Conservation (phyloP, 768 basidiomycete genomes). For the Candolleomyces eurysporus region DNA sequence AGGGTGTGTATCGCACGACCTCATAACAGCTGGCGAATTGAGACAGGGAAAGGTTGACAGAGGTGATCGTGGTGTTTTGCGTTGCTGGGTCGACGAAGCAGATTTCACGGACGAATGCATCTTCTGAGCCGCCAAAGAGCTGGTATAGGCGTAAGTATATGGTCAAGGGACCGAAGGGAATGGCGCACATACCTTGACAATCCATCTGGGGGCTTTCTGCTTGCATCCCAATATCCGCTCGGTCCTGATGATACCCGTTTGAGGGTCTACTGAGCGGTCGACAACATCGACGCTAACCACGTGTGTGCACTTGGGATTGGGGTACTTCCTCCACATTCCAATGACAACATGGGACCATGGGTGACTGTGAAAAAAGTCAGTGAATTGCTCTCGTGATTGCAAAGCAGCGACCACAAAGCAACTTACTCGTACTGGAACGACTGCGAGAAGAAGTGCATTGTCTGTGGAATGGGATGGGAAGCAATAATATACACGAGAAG, state of each 20-base stretch:
- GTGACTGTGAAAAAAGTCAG: slow-evolving; percentile 50
- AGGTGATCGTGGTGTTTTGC: slow-evolving; percentile 80
- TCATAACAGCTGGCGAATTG: slow-evolving; percentile 93
- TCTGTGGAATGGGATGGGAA: slow-evolving; percentile 3
- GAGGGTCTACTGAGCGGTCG: slow-evolving; percentile 78
- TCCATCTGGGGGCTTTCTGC: slow-evolving; percentile 90
- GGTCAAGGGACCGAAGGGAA: not conserved
- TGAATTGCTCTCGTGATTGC: slow-evolving; percentile 6
- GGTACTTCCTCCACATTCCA: slow-evolving; percentile 96
- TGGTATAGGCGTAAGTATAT: slow-evolving; percentile 30
- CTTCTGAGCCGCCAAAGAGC: slow-evolving; percentile 91
- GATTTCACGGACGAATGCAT: slow-evolving; percentile 92
- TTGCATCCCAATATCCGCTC: slow-evolving; percentile 90
- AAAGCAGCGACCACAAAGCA: slow-evolving; percentile 1
- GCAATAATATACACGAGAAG: slow-evolving; percentile 7
- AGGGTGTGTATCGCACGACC: slow-evolving; percentile 81
- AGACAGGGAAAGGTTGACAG: slow-evolving; percentile 92
- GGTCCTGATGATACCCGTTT: slow-evolving; percentile 86
- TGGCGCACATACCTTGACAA: slow-evolving; percentile 69
- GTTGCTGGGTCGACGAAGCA: slow-evolving; percentile 87
- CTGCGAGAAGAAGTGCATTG: slow-evolving; percentile 88
- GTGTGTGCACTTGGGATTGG: slow-evolving; percentile 88
- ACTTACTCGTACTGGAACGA: slow-evolving; percentile 79
- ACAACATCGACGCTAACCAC: slow-evolving; percentile 86
- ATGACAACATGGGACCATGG: slow-evolving; percentile 89